A percentile compares a stretch with the other conserved stretches of the same genome.
These are phyloP conservation scores for Hypoxylon sp. DNA, from an alignment of 2,329 filamentous ascomycete genomes.

Conservation along the genomic window DNA sequence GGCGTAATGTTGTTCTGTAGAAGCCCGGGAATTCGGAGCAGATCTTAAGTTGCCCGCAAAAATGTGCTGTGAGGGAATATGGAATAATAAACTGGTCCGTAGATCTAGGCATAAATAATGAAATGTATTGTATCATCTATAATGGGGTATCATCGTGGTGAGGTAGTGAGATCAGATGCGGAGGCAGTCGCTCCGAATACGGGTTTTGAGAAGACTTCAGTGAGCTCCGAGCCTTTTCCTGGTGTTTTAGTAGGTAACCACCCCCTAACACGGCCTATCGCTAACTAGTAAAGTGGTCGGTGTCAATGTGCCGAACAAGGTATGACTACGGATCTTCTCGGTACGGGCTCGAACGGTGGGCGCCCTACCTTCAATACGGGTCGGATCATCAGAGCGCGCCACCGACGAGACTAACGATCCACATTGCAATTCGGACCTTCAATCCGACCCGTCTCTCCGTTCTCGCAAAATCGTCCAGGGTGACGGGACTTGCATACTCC, in stretches of 20 bases:
- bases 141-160: slow-evolving; percentile 49
- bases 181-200: slow-evolving; percentile 41
- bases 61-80: slow-evolving; percentile 14
- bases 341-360: slow-evolving; percentile 2
- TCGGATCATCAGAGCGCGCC: slow-evolving; percentile 77
- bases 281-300: not conserved
- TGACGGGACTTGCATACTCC: slow-evolving; percentile 77
- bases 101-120: slow-evolving; percentile 1
- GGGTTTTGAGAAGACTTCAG: slow-evolving; percentile 18
- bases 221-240: slow-evolving; percentile 16
- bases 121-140: slow-evolving; percentile 31
- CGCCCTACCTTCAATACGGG: not conserved
- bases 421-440: slow-evolving; percentile 91
- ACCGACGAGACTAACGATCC: slow-evolving; percentile 88
- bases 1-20: slow-evolving; percentile 12
- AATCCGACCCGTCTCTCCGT: slow-evolving; percentile 87
- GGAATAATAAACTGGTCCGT: not conserved
- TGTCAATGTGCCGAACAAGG: slow-evolving; percentile 12
- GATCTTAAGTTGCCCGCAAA: slow-evolving; percentile 1
- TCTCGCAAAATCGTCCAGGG: slow-evolving; percentile 82
- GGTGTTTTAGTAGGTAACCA: slow-evolving; percentile 2
- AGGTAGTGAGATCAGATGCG: slow-evolving; percentile 47
- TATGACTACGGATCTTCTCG: slow-evolving; percentile 18
- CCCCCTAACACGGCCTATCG: not conserved
- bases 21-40: slow-evolving; percentile 15